These are phyloP conservation scores for Darksidea phi DNA, from an alignment of 495 filamentous ascomycete genomes.

Conservation along the genomic window DNA sequence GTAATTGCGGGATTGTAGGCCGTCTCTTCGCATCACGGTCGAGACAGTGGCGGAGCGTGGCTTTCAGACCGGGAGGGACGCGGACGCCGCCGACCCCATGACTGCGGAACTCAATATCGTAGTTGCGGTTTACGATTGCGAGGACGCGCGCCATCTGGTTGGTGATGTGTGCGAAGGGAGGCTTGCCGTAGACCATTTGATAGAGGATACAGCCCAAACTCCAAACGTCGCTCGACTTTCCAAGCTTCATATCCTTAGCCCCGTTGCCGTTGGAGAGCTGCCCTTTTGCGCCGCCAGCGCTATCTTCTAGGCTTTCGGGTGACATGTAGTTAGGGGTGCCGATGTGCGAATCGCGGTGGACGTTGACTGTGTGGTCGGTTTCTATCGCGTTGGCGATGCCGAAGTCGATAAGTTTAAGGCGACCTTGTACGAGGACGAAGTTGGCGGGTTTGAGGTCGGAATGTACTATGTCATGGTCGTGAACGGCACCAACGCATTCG, in stretches of 20 bases:
- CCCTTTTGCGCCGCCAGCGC: constrained; percentile 61
- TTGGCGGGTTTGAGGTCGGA: constrained; percentile 93
- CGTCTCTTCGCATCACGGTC: constrained; percentile 73
- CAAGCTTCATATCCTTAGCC: constrained; percentile 80
- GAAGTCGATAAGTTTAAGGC: constrained; percentile 59
- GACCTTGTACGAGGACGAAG: constrained; percentile 50
- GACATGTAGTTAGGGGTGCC: constrained; percentile 99
- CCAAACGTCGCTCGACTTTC: constrained; percentile 95
- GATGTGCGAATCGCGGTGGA: constrained; percentile 91
- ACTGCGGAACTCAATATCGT: constrained; percentile 77
- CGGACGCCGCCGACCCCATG: constrained; percentile 69
- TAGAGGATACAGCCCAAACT: constrained; percentile 93
- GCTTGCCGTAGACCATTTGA: constrained; percentile 92
- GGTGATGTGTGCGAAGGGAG: constrained; percentile 87
- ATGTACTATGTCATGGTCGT: constrained; percentile 87
- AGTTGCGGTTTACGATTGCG: constrained; percentile 85
- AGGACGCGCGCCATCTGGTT: constrained; percentile 72
- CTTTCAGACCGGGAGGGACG: constrained; percentile 68
- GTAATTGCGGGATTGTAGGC: constrained; percentile 74
- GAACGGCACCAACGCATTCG: constrained; percentile 86
- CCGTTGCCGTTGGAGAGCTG: constrained; percentile 49
- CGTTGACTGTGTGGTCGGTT: constrained; percentile 87
- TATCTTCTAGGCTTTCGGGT: constrained; percentile 87
- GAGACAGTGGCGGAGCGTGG: constrained; percentile 76
- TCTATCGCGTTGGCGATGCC: constrained; percentile 97